Evolutionary conservation across 306 rosid species (phyloP), one percentile per base, ranked within the genome.

Genomic region (Vigna hirtella): DNA sequence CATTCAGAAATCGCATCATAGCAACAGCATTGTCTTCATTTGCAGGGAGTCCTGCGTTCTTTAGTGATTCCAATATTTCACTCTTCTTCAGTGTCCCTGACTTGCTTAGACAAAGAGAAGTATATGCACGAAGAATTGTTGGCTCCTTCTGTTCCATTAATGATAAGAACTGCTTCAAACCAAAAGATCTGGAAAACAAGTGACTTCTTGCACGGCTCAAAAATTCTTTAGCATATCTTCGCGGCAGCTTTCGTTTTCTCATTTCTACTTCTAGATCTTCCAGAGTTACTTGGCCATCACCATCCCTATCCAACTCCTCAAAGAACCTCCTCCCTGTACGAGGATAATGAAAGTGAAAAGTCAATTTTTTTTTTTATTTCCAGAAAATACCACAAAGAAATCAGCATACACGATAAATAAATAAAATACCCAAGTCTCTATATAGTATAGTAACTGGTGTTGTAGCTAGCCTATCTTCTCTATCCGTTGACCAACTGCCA

Each of bases 111-210:
- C 99, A 96, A 77, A 96, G 85, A 72, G 99, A 90, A 83, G 99
- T 96, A 74, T 96, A 96, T 69, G 99, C 99, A 42, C 98, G 99
- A 74, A 96, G 93, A 91, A 96, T 96, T 66, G 99, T 96, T 74
- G 99, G 90, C 85, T 96, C 99, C 90, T 93, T 96, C 77, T 96
- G 99, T 87, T 96, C 98, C 94, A 96, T 88, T 74, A 96, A 80
- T 72, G 99, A 91, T 56, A 93, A 85, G 85, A 96, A 96, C 73
- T 96, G 99, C 72, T 90, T 96, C 99, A 93, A 93, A 74, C 99
- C 98, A 89, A 96, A 88, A 11, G 98, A 96, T 83, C 91, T 90
- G 3, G 98, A 91, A 77, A 96, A 96, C 70, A 96, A 87, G 87
- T 96, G 98, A 81, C 97, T 87, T 90, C 91, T 88, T 18, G 98